Percentiles rank a stretch among this genome's conserved stretches.
phyloP scores from a whole-genome alignment of 176 grass and related monocot genomes.

The Poa annua region DNA sequence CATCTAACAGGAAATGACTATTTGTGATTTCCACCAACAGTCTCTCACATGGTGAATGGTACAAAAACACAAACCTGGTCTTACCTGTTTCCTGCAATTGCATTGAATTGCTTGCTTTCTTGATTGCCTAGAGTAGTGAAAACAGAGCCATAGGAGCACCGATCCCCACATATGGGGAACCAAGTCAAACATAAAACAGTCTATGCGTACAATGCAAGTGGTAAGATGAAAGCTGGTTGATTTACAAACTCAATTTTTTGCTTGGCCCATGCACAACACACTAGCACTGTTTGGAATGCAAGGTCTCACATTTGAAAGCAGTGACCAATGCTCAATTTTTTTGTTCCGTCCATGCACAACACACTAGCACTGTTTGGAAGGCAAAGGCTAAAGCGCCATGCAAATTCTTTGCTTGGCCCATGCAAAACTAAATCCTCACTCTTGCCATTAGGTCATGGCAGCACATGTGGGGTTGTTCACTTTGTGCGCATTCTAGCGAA shows the following conservation, averaged over 20 bases:
- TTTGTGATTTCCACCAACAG: constrained; percentile 8
- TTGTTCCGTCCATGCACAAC: neutral
- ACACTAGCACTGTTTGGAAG: too few species aligned
- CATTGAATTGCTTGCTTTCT: constrained; percentile 29
- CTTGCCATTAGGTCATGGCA: too few species aligned
- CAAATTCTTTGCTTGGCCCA: too few species aligned
- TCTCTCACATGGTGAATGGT: constrained; percentile 17
- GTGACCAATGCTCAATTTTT: too few species aligned
- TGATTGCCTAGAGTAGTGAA: neutral
- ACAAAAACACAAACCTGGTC: neutral
- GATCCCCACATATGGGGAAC: neutral
- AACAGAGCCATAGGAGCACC: constrained; percentile 1
- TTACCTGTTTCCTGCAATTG: neutral
- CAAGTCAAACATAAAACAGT: neutral
- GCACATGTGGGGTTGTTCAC: too few species aligned
- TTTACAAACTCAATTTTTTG: too few species aligned
- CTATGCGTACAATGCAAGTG: neutral
- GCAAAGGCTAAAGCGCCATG: too few species aligned
- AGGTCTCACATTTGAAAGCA: too few species aligned
- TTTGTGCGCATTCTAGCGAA: too few species aligned
- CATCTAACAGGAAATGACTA: constrained; percentile 13
- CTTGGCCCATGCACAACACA: too few species aligned
- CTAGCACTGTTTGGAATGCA: too few species aligned
- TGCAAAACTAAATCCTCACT: too few species aligned
- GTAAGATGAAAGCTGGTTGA: neutral